Percentiles rank a stretch among this genome's conserved stretches.
Evolutionary conservation across 345 rosid species (phyloP).

Genomic region (Hibiscus syriacus): DNA sequence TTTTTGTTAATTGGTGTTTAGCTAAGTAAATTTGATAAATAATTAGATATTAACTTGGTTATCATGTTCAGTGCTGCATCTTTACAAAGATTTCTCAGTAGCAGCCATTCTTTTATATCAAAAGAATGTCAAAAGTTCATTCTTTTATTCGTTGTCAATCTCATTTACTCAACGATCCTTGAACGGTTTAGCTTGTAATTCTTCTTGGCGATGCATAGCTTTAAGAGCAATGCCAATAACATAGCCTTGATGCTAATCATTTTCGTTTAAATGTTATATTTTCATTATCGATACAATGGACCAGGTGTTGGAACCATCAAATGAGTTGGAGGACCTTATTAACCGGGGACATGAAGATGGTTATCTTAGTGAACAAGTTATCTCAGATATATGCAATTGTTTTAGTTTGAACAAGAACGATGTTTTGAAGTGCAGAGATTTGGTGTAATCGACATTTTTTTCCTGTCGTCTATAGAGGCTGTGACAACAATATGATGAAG

Average conservation of each 20-base stretch:
- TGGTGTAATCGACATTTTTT: constrained; percentile 18
- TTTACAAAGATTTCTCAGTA: background rate
- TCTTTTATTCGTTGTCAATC: background rate
- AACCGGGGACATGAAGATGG: constrained; percentile 23
- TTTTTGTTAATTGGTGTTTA: background rate
- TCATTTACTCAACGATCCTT: background rate
- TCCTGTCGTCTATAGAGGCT: background rate
- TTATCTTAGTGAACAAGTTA: constrained; percentile 36
- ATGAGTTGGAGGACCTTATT: constrained; percentile 46
- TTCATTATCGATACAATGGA: background rate
- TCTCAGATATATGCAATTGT: constrained; percentile 49
- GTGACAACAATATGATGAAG: background rate
- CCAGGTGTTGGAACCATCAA: constrained; percentile 67
- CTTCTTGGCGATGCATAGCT: background rate
- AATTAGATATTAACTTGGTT: background rate
- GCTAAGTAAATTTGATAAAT: background rate
- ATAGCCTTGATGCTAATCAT: background rate
- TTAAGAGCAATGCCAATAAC: no score
- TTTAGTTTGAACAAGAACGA: constrained; percentile 46
- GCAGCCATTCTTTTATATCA: background rate
- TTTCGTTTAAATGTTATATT: background rate
- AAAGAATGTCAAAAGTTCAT: background rate
- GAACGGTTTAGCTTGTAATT: background rate
- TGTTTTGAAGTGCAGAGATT: constrained; percentile 51
- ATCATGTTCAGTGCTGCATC: background rate